phyloP scores from a whole-genome alignment of 345 rosid genomes.

The Gossypium herbaceum region DNA sequence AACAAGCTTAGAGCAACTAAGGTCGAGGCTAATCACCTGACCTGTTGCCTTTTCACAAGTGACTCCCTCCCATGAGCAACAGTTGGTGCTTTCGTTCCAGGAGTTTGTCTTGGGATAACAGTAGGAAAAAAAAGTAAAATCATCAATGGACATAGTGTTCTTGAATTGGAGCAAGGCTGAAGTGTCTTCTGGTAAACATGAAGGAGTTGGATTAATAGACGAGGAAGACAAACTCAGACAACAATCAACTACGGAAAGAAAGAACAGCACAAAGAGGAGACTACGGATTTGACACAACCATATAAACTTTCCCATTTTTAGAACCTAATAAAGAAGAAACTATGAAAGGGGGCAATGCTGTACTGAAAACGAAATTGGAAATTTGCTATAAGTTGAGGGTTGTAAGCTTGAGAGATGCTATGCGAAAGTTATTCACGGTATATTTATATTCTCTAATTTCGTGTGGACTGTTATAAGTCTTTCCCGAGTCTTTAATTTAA shows the following conservation, averaged over 20 bases:
- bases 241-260: not conserved
- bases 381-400: no score
- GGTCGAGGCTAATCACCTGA: conserved; percentile 23
- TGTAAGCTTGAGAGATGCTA: no score
- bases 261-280: not conserved
- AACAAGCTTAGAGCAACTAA: not conserved
- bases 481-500: no score
- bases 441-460: no score
- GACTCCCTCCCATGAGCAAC: conserved; percentile 30
- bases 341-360: no score
- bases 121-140: fast-evolving
- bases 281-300: not conserved
- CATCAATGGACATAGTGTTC: not conserved
- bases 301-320: no score
- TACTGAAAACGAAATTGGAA: no score
- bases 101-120: not conserved
- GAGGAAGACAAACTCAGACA: not conserved
- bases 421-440: no score
- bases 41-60: not conserved
- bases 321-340: no score
- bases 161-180: not conserved
- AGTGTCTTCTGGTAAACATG: not conserved
- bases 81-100: conserved; percentile 4
- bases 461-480: no score
- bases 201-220: not conserved